Percentiles rank a stretch among this genome's conserved stretches.
Evolutionary conservation across 2,329 filamentous ascomycete species (phyloP).

Genomic region (Hirsutella thompsonii): DNA sequence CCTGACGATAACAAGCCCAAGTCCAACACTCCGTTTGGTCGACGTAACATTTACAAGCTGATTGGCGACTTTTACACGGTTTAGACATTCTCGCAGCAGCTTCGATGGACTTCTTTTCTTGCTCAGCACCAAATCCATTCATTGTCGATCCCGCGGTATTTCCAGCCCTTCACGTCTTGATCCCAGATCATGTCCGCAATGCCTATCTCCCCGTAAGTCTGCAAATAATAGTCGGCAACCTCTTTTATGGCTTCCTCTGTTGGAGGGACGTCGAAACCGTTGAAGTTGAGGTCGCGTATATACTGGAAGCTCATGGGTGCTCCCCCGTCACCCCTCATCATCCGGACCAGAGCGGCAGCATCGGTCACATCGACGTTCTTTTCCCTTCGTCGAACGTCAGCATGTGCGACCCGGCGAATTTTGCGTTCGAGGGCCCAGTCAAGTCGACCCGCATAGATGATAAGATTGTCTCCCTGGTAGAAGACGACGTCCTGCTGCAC

Average conservation of each 20-base stretch:
- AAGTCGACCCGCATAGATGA: conserved; percentile 11
- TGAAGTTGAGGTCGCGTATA: conserved; percentile 5
- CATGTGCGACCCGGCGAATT: conserved; percentile 10
- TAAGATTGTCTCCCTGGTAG: conserved; percentile 10
- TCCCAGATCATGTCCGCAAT: conserved; percentile 4
- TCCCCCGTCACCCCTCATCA: neutral
- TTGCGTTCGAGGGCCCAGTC: conserved; percentile 15
- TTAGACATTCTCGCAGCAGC: too few relatives aligned
- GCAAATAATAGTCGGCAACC: conserved; percentile 5
- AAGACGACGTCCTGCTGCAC: conserved; percentile 10
- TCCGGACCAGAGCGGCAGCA: conserved; percentile 7
- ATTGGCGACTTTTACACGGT: conserved; percentile 5
- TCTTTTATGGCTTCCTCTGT: conserved; percentile 3
- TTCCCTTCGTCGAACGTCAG: neutral
- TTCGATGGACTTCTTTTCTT: neutral
- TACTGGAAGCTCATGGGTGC: conserved; percentile 7
- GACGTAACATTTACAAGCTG: conserved; percentile 5
- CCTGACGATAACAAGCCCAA: conserved; percentile 1
- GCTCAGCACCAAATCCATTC: neutral
- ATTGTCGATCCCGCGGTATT: neutral
- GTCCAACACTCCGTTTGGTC: conserved; percentile 5
- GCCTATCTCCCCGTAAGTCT: conserved; percentile 5
- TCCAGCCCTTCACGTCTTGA: neutral
- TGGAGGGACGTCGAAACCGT: conserved; percentile 6
- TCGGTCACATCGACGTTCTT: conserved; percentile 7